A percentile compares a stretch with the other conserved stretches of the same genome.
Evolutionary conservation across 306 rosid species (phyloP).

Genomic region (Calophaca sinica): DNA sequence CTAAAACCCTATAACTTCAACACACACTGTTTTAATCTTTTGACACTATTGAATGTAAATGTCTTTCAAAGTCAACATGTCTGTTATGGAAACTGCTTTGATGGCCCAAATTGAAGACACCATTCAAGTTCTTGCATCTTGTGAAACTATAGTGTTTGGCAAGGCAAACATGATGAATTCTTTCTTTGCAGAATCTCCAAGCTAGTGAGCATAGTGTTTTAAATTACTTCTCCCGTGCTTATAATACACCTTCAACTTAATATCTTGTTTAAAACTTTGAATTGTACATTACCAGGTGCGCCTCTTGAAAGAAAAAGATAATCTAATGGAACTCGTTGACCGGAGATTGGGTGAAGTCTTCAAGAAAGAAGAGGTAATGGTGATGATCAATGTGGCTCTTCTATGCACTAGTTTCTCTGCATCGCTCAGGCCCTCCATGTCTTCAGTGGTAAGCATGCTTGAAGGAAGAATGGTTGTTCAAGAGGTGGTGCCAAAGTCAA

Average conservation of each 20-base stretch:
- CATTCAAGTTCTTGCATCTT: not conserved
- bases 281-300: slow-evolving; percentile 39
- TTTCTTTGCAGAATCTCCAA: not conserved
- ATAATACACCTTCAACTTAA: not conserved
- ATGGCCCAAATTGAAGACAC: slow-evolving; percentile 20
- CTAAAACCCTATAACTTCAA: not conserved
- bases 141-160: not conserved
- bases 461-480: slow-evolving; percentile 45
- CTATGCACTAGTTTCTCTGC: slow-evolving; percentile 45
- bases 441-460: slow-evolving; percentile 57
- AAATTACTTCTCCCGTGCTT: not conserved
- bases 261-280: slow-evolving; percentile 3
- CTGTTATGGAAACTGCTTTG: not conserved
- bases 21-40: not conserved
- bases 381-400: slow-evolving; percentile 52
- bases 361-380: slow-evolving; percentile 35
- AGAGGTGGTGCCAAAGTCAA: slow-evolving; percentile 38
- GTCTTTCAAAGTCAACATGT: not conserved
- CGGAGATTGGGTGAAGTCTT: slow-evolving; percentile 41
- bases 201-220: not conserved
- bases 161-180: not conserved
- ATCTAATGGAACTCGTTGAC: slow-evolving; percentile 50
- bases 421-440: slow-evolving; percentile 48
- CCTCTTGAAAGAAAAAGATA: slow-evolving; percentile 45
- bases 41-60: not conserved